phyloP scores from a whole-genome alignment of 176 grass and related monocot species.

The Avena eriantha region DNA sequence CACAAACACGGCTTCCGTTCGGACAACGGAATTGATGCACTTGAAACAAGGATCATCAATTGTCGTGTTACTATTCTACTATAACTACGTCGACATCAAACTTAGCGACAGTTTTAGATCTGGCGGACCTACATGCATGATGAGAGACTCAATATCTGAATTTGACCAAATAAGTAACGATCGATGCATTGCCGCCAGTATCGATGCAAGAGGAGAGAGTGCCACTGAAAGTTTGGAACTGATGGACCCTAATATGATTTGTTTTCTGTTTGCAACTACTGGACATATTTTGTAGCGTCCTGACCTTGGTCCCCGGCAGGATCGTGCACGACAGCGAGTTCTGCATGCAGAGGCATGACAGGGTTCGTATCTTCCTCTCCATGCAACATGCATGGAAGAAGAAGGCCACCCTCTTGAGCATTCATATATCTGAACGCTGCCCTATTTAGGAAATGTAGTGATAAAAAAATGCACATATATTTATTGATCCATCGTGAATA shows the following conservation, averaged over 20 bases:
- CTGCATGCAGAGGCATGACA: background rate
- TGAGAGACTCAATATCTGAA: background rate
- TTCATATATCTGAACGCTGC: background rate
- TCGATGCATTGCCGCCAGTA: background rate
- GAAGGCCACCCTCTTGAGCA: background rate
- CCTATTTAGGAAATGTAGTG: background rate
- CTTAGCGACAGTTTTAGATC: background rate
- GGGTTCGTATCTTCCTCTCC: background rate
- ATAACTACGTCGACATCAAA: background rate
- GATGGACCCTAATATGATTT: background rate
- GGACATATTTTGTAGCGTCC: background rate
- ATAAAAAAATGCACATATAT: background rate
- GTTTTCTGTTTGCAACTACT: background rate
- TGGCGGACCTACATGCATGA: no score
- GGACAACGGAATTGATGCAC: conserved; percentile 44
- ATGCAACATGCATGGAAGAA: background rate
- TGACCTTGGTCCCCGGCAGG: background rate
- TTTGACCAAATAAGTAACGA: background rate
- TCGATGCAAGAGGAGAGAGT: background rate
- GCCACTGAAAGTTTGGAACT: background rate
- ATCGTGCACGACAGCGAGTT: conserved; percentile 16
- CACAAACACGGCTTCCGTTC: conserved; percentile 45
- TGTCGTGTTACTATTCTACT: background rate
- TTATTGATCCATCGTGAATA: conserved; percentile 29
- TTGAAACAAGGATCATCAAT: conserved; percentile 40